phyloP scores from a whole-genome alignment of 1,284 basidiomycete genomes.

The Phellopilus nigrolimitatus region DNA sequence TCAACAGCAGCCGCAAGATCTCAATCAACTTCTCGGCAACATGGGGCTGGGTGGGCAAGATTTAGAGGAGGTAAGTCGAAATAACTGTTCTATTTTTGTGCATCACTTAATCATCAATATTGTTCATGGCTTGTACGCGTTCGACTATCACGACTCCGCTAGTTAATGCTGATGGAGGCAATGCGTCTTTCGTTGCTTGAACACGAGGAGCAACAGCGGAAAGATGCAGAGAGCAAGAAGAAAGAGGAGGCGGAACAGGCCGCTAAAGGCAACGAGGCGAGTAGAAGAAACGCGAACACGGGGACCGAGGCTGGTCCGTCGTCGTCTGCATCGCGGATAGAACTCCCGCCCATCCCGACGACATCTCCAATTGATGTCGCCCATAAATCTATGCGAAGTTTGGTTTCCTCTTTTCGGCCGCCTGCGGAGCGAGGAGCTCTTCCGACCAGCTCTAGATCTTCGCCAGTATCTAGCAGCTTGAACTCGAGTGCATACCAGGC shows the following conservation, averaged over 20 bases:
- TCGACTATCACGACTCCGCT: conserved; percentile 20
- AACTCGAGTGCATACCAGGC: neutral
- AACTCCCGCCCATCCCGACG: conserved; percentile 14
- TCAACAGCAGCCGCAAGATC: conserved; percentile 45
- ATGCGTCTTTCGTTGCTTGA: conserved; percentile 94
- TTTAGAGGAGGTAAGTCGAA: conserved; percentile 74
- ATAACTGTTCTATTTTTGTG: conserved; percentile 17
- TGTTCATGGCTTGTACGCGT: neutral
- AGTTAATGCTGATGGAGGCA: conserved; percentile 99
- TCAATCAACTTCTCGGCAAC: conserved; percentile 55
- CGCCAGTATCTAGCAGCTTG: neutral
- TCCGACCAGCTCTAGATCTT: neutral
- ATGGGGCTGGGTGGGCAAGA: conserved; percentile 75
- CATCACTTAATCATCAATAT: neutral
- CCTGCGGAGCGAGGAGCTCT: neutral
- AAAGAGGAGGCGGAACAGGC: conserved; percentile 41
- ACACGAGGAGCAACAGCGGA: conserved; percentile 77
- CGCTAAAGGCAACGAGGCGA: conserved; percentile 21
- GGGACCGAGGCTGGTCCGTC: conserved; percentile 7
- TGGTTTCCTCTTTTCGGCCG: neutral
- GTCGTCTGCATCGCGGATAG: conserved; percentile 9
- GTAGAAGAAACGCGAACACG: neutral
- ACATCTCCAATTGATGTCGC: conserved; percentile 14
- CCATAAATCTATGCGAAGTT: conserved; percentile 1
- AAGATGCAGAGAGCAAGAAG: conserved; percentile 56